Evolutionary conservation across 352 stramenopile species (phyloP), one percentile per base, ranked within the genome.

Genomic region (Globisporangium alternatum): DNA sequence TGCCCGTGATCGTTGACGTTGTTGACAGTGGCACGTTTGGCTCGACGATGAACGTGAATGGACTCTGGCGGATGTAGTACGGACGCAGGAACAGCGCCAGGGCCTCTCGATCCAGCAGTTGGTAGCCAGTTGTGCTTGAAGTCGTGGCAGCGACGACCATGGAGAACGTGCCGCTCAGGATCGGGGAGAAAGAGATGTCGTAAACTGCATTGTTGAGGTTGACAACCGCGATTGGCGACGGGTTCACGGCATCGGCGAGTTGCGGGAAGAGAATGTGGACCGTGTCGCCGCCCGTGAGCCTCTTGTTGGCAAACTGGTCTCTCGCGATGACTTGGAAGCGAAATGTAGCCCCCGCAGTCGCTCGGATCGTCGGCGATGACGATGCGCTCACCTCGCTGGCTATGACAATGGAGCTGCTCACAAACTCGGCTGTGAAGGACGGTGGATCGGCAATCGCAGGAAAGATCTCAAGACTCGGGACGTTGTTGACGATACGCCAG

Each of bases 401-500:
- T 5, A 19, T 30, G 47, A 56, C 35, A 7, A 67, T 2, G 1
- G 58, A 22, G 9, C 31, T 52, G 12, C 12, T 22, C 2, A 19
- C 3, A 62, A 83, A 86, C 47, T 73, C 70, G 7, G 76, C 60
- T 4, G 78, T 81, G 62, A 85, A 88, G 3, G 68, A 71, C 4
- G 72, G 68, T 28, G 74, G 60, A 22, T 68, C 47, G 15, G 77
- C 53, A 22, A 15, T 30, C 3, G 62, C 67, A 19, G 80, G 80
- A 4, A 76, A 64, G 41, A 88, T 66, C 56, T 78, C 53, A 17
- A 88, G 68, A 12, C 63, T 39, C 15, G 82, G 81, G 0, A 88
- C 68, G 51, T 89, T 86, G 48, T 88, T 87, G 8, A 76, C 64
- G 13, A 91, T 80, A 19, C 52, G 57, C 77, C 82, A 89, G 0